These are phyloP conservation scores for Rhynchosporium graminicola DNA, from an alignment of 2,329 filamentous ascomycete genomes.

Conservation along the genomic window DNA sequence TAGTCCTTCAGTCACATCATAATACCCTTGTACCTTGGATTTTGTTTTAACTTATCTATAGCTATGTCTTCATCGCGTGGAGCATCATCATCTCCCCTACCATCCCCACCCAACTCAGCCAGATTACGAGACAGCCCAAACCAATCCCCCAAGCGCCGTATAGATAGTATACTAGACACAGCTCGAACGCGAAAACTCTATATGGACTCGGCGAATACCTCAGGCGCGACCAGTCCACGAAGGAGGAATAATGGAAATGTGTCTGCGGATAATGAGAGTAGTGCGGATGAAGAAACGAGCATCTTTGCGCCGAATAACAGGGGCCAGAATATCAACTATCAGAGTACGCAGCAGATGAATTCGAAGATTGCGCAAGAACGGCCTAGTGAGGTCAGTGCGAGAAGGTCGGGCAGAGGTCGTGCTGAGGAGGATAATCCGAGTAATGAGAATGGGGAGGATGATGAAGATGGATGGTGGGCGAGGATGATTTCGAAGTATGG, in stretches of 20 bases:
- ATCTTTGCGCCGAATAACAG: conserved; percentile 39
- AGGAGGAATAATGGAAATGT: conserved; percentile 2
- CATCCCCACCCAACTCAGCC: conserved; percentile 8
- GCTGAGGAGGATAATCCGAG: conserved; percentile 8
- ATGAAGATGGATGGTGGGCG: conserved; percentile 53
- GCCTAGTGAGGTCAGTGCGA: conserved; percentile 25
- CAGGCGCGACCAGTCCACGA: conserved; percentile 14
- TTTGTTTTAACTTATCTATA: not conserved
- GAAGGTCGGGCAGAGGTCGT: conserved; percentile 20
- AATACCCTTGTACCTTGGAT: conserved; percentile 1
- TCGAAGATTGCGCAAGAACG: conserved; percentile 3
- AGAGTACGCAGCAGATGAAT: conserved; percentile 26
- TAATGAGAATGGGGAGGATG: conserved; percentile 23
- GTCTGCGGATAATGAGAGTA: conserved; percentile 31
- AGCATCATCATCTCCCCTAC: conserved; percentile 1
- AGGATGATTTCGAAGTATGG: conserved; percentile 49
- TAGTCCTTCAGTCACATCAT: not conserved
- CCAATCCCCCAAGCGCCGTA: conserved; percentile 17
- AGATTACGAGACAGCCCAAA: conserved; percentile 14
- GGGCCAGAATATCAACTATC: conserved; percentile 30
- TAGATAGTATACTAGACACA: conserved; percentile 34
- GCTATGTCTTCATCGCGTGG: conserved; percentile 8
- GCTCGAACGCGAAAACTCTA: conserved; percentile 30
- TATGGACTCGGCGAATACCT: conserved; percentile 16
- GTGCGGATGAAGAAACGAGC: conserved; percentile 43